Conservation (phyloP, 371 early-diverging fungal genomes). For the Nematocida homosporus region DNA sequence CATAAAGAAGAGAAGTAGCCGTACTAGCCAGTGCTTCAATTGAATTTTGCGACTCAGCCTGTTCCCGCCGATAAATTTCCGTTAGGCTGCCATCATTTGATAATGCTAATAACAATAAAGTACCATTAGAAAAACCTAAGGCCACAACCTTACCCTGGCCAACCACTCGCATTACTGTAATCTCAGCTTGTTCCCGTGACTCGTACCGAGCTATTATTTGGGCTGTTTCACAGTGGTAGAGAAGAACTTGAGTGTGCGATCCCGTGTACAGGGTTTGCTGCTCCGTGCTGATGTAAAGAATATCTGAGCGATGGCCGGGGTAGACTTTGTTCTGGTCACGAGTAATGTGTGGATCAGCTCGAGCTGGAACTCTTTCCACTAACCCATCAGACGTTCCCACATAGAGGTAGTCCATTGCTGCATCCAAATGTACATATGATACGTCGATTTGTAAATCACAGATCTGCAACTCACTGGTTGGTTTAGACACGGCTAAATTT, state of each 20-base stretch:
- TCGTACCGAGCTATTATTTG: background rate
- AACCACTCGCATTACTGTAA: slow-evolving; percentile 17
- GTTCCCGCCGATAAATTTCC: background rate
- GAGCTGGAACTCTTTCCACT: background rate
- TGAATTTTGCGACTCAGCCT: background rate
- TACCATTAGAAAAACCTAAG: slow-evolving; percentile 27
- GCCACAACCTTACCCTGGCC: slow-evolving; percentile 9
- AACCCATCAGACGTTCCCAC: slow-evolving; percentile 16
- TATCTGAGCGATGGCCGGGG: slow-evolving; percentile 30
- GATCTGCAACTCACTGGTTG: slow-evolving; percentile 11
- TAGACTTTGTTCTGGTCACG: background rate
- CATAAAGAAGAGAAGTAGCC: slow-evolving; percentile 21
- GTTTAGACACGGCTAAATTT: background rate
- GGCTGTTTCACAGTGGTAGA: slow-evolving; percentile 9
- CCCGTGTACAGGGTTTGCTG: slow-evolving; percentile 3
- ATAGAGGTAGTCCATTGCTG: background rate
- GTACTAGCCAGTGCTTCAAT: slow-evolving; percentile 14
- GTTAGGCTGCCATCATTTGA: background rate
- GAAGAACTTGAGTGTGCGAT: slow-evolving; percentile 15
- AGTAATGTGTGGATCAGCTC: background rate
- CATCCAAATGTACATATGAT: background rate
- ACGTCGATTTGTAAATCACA: slow-evolving; percentile 12
- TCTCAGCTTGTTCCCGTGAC: slow-evolving; percentile 10
- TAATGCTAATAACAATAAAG: slow-evolving; percentile 1
- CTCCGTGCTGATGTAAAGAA: slow-evolving; percentile 6